Percentiles rank a stretch among this genome's conserved stretches.
phyloP scores from a whole-genome alignment of 148 eudicot genomes.

The Vaccinium macrocarpon region DNA sequence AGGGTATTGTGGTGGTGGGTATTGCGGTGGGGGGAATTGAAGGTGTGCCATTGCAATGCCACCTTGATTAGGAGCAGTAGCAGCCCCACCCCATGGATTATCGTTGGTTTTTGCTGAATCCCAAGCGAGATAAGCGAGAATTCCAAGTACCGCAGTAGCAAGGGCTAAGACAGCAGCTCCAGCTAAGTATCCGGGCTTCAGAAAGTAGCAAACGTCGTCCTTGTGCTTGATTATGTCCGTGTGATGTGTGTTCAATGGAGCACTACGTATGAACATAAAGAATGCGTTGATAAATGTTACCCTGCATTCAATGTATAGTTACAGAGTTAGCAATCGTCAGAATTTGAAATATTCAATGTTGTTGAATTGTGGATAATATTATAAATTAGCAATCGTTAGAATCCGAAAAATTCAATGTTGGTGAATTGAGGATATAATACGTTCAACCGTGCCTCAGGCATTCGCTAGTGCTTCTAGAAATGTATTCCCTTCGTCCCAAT shows the following conservation, averaged over 20 bases:
- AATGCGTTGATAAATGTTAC: conserved; percentile 69
- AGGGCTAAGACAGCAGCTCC: conserved; percentile 67
- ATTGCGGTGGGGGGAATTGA: conserved; percentile 27
- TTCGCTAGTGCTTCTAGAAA: background rate
- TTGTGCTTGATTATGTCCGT: conserved; percentile 47
- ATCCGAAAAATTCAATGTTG: background rate
- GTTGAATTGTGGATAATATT: no score
- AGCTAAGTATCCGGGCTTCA: conserved; percentile 85
- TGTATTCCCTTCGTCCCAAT: no score
- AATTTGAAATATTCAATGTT: background rate
- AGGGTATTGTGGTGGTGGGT: background rate
- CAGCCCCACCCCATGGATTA: conserved; percentile 27
- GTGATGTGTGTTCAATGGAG: conserved; percentile 70
- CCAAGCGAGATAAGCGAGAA: conserved; percentile 56
- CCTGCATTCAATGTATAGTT: conserved; percentile 33
- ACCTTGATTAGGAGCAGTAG: conserved; percentile 44
- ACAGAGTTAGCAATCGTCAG: background rate
- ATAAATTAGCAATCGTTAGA: background rate
- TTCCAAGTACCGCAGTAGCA: conserved; percentile 61
- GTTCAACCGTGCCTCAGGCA: no score
- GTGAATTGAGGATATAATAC: background rate
- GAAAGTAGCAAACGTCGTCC: conserved; percentile 63
- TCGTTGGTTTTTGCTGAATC: conserved; percentile 40
- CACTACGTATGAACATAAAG: conserved; percentile 63
- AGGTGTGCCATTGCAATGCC: conserved; percentile 92